A percentile compares a stretch with the other conserved stretches of the same genome.
Evolutionary conservation across 192 early-diverging fungal species (phyloP).

Genomic region (Umbelopsis isabellina): DNA sequence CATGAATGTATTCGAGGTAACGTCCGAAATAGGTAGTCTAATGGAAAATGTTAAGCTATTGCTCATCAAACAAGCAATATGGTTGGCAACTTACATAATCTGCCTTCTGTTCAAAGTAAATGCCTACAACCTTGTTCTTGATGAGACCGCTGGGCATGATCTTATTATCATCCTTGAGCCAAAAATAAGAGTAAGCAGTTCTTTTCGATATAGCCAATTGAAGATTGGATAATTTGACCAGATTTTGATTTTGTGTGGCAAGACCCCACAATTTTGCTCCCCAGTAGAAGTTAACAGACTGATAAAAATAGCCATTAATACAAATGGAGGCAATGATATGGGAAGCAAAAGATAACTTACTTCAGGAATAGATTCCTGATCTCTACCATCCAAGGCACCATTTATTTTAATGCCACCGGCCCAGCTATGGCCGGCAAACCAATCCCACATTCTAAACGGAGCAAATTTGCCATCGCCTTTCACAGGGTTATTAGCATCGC

Average conservation of each 20-base stretch:
- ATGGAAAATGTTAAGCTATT: not conserved
- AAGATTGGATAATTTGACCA: slow-evolving; percentile 26
- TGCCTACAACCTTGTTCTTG: slow-evolving; percentile 39
- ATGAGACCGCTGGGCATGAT: slow-evolving; percentile 30
- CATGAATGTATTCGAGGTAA: slow-evolving; percentile 41
- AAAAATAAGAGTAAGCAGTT: slow-evolving; percentile 42
- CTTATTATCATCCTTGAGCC: slow-evolving; percentile 35
- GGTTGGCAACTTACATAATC: slow-evolving; percentile 38
- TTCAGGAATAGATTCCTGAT: slow-evolving; percentile 46
- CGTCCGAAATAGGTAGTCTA: slow-evolving; percentile 47
- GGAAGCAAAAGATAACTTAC: slow-evolving; percentile 7
- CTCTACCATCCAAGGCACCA: slow-evolving; percentile 42
- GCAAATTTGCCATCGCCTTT: slow-evolving; percentile 54
- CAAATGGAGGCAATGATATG: not conserved
- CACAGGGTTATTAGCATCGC: slow-evolving; percentile 55
- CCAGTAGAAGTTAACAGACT: slow-evolving; percentile 45
- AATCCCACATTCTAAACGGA: slow-evolving; percentile 57
- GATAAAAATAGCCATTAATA: not conserved
- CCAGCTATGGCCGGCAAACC: slow-evolving; percentile 69
- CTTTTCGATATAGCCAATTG: slow-evolving; percentile 37
- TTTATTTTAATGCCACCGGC: slow-evolving; percentile 53
- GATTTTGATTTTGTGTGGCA: slow-evolving; percentile 26
- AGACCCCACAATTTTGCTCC: slow-evolving; percentile 41
- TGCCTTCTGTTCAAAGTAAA: slow-evolving; percentile 42
- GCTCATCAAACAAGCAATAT: not conserved